Percentiles rank a stretch among this genome's conserved stretches.
phyloP scores from a whole-genome alignment of 2,329 filamentous ascomycete genomes.

The Xylariaceae sp. region DNA sequence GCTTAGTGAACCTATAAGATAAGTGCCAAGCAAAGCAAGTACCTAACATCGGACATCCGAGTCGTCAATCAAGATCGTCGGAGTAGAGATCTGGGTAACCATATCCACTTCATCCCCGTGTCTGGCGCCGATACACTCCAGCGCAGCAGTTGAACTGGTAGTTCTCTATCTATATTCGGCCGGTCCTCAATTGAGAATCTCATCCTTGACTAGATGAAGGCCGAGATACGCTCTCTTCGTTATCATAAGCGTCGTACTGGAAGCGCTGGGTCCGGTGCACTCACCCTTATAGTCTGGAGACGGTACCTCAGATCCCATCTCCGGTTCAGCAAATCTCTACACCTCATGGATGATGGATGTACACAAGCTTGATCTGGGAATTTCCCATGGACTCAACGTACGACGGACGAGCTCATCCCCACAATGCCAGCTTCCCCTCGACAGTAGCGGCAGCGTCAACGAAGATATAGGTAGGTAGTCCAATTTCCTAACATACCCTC shows the following conservation, averaged over 20 bases:
- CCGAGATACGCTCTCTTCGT: too few relatives aligned
- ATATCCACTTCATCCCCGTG: not conserved
- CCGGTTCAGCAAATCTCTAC: not conserved
- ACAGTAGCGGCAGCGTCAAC: slow-evolving; percentile 2
- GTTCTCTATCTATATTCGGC: not conserved
- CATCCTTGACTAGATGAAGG: too few relatives aligned
- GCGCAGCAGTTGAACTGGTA: not conserved
- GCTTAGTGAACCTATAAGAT: not conserved
- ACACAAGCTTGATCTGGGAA: slow-evolving; percentile 11
- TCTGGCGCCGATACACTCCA: not conserved
- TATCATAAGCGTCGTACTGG: too few relatives aligned
- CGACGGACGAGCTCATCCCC: slow-evolving; percentile 1
- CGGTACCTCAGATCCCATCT: slow-evolving; percentile 8
- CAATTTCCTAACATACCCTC: slow-evolving; percentile 6
- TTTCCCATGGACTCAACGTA: slow-evolving; percentile 1
- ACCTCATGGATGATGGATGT: slow-evolving; percentile 7
- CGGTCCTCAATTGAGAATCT: not conserved
- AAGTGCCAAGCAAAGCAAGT: not conserved
- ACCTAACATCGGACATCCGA: too few relatives aligned
- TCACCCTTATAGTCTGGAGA: not conserved
- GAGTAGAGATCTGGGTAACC: not conserved
- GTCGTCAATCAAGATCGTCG: too few relatives aligned
- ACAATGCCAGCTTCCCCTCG: not conserved
- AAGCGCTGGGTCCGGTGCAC: not conserved
- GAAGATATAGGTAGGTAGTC: slow-evolving; percentile 2